Percentiles rank a stretch among this genome's conserved stretches.
phyloP scores from a whole-genome alignment of 2,329 filamentous ascomycete genomes.

The Colletotrichum eleusines region DNA sequence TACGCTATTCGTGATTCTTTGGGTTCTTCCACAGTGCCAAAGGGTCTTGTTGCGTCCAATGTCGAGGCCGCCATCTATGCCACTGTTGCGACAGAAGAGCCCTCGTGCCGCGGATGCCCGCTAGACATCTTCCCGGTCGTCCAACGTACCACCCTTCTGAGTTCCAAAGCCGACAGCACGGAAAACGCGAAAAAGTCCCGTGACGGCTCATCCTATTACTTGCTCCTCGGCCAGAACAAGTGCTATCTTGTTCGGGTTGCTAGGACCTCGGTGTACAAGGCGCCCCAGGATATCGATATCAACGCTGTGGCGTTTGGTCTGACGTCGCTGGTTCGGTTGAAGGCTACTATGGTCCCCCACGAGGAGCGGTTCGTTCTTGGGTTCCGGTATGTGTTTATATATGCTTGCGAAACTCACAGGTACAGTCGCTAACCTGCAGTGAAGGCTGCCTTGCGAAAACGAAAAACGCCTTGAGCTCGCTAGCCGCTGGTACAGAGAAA shows the following conservation, averaged over 20 bases:
- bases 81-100: constrained; percentile 60
- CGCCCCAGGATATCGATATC: constrained; percentile 61
- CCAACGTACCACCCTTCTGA: constrained; percentile 58
- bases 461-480: constrained; percentile 63
- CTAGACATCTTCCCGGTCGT: constrained; percentile 65
- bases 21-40: constrained; percentile 49
- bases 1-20: constrained; percentile 55
- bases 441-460: constrained; percentile 31
- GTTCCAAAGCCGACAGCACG: constrained; percentile 55
- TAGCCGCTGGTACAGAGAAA: constrained; percentile 65
- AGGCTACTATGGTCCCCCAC: constrained; percentile 62
- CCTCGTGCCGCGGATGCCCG: constrained; percentile 48
- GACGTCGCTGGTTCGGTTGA: constrained; percentile 64
- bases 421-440: constrained; percentile 34
- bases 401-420: constrained; percentile 42
- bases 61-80: constrained; percentile 60
- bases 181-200: constrained; percentile 60
- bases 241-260: constrained; percentile 65
- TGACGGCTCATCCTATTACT: constrained; percentile 66
- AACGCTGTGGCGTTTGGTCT: constrained; percentile 65
- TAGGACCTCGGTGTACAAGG: constrained; percentile 56
- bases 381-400: constrained; percentile 59
- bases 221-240: constrained; percentile 66
- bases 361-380: constrained; percentile 68
- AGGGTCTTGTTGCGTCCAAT: constrained; percentile 58